Evolutionary conservation across 2,329 filamentous ascomycete species (phyloP).

Genomic region (Penicillium sp.): DNA sequence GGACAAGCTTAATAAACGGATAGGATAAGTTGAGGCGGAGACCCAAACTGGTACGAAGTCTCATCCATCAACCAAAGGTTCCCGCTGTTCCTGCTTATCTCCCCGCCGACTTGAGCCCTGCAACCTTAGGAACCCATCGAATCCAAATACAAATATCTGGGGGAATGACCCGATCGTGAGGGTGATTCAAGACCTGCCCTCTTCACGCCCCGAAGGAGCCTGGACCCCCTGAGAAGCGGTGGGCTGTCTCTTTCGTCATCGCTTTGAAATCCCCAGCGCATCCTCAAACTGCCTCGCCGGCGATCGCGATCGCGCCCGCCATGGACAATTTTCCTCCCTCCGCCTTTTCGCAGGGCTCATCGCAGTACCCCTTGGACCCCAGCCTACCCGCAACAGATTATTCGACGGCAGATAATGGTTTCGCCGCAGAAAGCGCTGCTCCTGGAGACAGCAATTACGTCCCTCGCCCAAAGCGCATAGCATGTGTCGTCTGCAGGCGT

Average conservation of each 20-base stretch:
- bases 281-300: not conserved
- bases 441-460: slow-evolving; percentile 61
- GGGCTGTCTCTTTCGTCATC: slow-evolving; percentile 14
- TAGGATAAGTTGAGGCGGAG: not conserved
- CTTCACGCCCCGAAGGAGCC: not conserved
- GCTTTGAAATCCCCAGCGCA: slow-evolving; percentile 16
- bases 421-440: slow-evolving; percentile 39
- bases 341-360: slow-evolving; percentile 15
- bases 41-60: no score
- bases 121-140: not conserved
- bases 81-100: no score
- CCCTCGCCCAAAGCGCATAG: slow-evolving; percentile 87
- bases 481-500: slow-evolving; percentile 91
- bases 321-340: slow-evolving; percentile 26
- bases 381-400: slow-evolving; percentile 17
- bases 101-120: not conserved
- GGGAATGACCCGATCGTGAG: not conserved
- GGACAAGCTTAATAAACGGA: no score
- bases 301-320: slow-evolving; percentile 11
- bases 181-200: not conserved
- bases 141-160: no score
- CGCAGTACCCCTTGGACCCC: slow-evolving; percentile 34
- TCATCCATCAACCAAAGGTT: no score
- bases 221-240: slow-evolving; percentile 12
- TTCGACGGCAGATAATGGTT: slow-evolving; percentile 21